phyloP scores from a whole-genome alignment of 352 stramenopile species.

The Albugo candida region DNA sequence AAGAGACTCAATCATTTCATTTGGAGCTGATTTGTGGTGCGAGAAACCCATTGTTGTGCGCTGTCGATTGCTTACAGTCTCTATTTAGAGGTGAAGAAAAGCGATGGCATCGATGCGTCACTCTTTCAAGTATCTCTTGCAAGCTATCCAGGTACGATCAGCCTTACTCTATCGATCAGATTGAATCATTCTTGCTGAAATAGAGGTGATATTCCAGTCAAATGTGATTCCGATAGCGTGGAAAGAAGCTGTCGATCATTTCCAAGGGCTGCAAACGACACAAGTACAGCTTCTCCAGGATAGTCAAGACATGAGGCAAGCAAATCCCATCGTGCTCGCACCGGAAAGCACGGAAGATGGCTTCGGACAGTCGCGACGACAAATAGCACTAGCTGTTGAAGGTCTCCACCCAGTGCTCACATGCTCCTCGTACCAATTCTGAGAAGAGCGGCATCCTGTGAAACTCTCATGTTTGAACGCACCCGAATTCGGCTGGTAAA shows the following conservation, averaged over 20 bases:
- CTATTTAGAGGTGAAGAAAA: slow-evolving; percentile 24
- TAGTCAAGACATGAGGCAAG: slow-evolving; percentile 7
- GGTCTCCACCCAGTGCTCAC: slow-evolving; percentile 35
- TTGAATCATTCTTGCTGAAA: slow-evolving; percentile 1
- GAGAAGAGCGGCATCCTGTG: slow-evolving; percentile 53
- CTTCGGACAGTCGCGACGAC: slow-evolving; percentile 51
- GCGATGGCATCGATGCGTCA: slow-evolving; percentile 55
- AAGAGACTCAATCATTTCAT: slow-evolving; percentile 1
- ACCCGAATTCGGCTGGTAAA: slow-evolving; percentile 28
- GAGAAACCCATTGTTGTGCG: background rate
- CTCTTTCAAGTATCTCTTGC: slow-evolving; percentile 56
- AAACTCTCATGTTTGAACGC: slow-evolving; percentile 36
- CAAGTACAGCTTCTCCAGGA: slow-evolving; percentile 19
- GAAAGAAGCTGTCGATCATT: slow-evolving; percentile 59
- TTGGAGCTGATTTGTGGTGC: background rate
- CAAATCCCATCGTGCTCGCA: slow-evolving; percentile 18
- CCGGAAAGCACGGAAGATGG: slow-evolving; percentile 41
- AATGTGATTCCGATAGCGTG: slow-evolving; percentile 62
- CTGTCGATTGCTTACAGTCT: slow-evolving; percentile 8
- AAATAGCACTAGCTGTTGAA: slow-evolving; percentile 52
- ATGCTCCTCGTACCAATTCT: slow-evolving; percentile 67
- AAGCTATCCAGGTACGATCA: slow-evolving; percentile 23
- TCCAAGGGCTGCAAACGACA: slow-evolving; percentile 30
- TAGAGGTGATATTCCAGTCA: slow-evolving; percentile 56
- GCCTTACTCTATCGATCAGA: background rate